These are phyloP conservation scores for Trypanosoma platydactyli DNA, from an alignment of 208 protist genomes.

Conservation along the genomic window DNA sequence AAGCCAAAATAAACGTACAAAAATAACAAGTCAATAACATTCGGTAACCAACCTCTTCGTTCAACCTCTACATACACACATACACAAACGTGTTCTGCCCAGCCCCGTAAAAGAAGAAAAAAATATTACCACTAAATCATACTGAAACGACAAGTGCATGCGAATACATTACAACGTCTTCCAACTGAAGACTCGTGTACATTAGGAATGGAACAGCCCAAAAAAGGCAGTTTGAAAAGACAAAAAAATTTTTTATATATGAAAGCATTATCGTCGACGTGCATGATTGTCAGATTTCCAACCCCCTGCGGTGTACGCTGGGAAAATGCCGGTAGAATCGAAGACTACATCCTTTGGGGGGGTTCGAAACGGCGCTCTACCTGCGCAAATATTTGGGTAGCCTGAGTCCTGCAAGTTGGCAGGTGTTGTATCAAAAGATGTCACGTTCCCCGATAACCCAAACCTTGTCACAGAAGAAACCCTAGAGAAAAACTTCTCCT, in stretches of 20 bases:
- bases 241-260: slow-evolving; percentile 4
- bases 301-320: slow-evolving; percentile 17
- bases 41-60: too few species aligned
- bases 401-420: not conserved
- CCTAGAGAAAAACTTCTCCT: not conserved
- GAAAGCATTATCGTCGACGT: not conserved
- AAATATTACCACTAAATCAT: slow-evolving; percentile 1
- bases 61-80: too few species aligned
- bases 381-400: not conserved
- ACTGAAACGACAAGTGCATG: slow-evolving; percentile 1
- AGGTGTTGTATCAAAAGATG: not conserved
- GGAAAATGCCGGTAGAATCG: slow-evolving; percentile 10
- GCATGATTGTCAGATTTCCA: not conserved
- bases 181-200: too few species aligned
- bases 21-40: too few species aligned
- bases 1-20: not conserved
- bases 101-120: too few species aligned
- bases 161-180: too few species aligned
- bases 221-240: slow-evolving; percentile 4
- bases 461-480: slow-evolving; percentile 4
- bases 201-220: too few species aligned
- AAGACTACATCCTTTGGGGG: not conserved
- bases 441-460: not conserved
- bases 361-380: too few species aligned
- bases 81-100: too few species aligned